Evolutionary conservation across 805 yeast species (phyloP), one percentile per base, ranked within the genome.

Genomic region (Saccharomyces paradoxus): DNA sequence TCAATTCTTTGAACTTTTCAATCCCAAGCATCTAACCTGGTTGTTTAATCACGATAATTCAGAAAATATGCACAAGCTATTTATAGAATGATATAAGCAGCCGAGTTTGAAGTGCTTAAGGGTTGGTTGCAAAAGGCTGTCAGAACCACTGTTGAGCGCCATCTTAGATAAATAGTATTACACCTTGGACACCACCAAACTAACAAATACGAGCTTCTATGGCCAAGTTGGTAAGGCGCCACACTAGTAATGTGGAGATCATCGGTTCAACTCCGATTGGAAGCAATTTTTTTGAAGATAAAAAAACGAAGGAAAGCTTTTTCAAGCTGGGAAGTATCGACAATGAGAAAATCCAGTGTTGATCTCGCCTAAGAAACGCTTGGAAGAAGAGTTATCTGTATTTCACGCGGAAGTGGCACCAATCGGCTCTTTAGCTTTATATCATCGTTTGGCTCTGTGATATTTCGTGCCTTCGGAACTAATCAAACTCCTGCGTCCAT

Each of bases 231-330:
- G 88, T 83, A 82, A 84, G 86, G 89, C 88, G 88, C 82, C 83
- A 84, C 88, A 83, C 88, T 83, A 82, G 88, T 84, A 83, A 84
- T 84, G 88, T 83, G 82, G 83, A 82, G 87, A 84, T 83, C 88
- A 82, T 83, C 85, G 81, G 86, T 81, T 81, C 86, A 77, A 81
- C 74, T 81, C 85, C 80, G 85, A 81, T 79, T 81, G 81, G 81
- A 76, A 82, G 84, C 84, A 80, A 41, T 58, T 60, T 37, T 37
- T 17, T 17, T 17, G 22, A 7, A 17, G n/a, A n/a, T n/a, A n/a
- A n/a, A n/a, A n/a, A n/a, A n/a, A n/a, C n/a, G n/a, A n/a, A 17
- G 17, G 3, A 2, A n/a, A 8, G 4, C 4, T 37, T 37, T 37
- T 37, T 17, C 22, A 37, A 21, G n/a, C n/a, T n/a, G n/a, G n/a